Evolutionary conservation across 2,329 filamentous ascomycete species (phyloP), one percentile per base, ranked within the genome.

Genomic region (Cladophialophora yegresii): DNA sequence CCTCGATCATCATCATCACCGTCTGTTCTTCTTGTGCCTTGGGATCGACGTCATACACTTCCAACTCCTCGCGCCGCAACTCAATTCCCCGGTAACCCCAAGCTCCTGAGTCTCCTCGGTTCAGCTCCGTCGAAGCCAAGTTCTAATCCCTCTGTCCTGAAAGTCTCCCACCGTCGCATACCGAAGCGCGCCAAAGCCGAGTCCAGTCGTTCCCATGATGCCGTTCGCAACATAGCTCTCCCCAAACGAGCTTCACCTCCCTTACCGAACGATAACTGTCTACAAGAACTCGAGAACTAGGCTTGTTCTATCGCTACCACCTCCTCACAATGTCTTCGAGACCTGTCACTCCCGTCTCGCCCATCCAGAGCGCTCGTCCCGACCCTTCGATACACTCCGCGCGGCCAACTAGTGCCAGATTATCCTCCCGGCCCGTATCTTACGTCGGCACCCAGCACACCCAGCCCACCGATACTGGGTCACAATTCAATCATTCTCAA

Each of bases 401-500:
- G 55, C 66, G 62, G 28, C 61, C 61, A 3, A 58, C 47, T 5
- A 66, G 64, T 54, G 64, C 45, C 32, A 56, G 45, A 51, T 51
- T 47, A 54, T 72, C 72, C 43, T 80, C 78, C 40, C 74, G 77
- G 57, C 78, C 78, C 7, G 75, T 73, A 60, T 80, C 79, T 54
- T 78, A 76, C 63, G 71, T 75, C 54, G 78, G 75, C 47, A 64
- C 64, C 20, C 63, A 68, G 6, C 66, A 56, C 30, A 62, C 63
- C 26, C 63, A 68, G 6, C 66, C 45, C 28, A 60, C 54, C 16
- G 66, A 66, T 22, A 49, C 64, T 16, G 43, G 47, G n/a, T 66
- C 66, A 22, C 61, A 76, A 56, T 75, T 77, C 65, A 77, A 78
- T 43, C 74, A 75, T 59, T 62, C 71, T 49, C 75, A 76, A 63